Conservation (phyloP, 208 protist genomes). For the Trichomonas vaginalis region DNA sequence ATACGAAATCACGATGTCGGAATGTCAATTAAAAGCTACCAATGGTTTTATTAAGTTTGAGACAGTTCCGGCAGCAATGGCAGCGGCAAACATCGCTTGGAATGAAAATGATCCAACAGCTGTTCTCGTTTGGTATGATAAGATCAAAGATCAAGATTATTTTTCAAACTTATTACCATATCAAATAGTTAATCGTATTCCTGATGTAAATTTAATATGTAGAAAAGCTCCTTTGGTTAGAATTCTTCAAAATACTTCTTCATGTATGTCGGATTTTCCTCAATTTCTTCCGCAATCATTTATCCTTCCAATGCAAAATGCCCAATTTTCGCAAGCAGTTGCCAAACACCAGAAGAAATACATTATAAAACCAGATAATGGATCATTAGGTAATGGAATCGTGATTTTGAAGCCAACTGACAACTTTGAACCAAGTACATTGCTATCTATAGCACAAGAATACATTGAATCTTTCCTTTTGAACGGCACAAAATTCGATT, state of each 20-base stretch:
- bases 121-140: neutral
- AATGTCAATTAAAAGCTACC: neutral
- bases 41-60: neutral
- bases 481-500: neutral
- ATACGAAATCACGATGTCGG: too few relatives aligned
- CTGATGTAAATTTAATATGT: neutral
- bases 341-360: neutral
- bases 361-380: neutral
- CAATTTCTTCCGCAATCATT: neutral
- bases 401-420: neutral
- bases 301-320: neutral
- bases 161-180: neutral
- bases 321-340: neutral
- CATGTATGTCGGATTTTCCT: neutral
- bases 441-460: neutral
- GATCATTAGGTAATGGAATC: neutral
- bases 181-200: neutral
- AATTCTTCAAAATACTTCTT: neutral
- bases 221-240: neutral
- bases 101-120: neutral
- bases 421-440: neutral
- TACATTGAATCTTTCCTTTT: neutral
- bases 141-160: neutral
- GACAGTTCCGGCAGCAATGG: neutral
- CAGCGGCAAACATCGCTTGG: neutral